Percentiles rank a stretch among this genome's conserved stretches.
Evolutionary conservation across 176 grass and related monocot genomes (phyloP).

Genomic region (Oropetium thomaeum): DNA sequence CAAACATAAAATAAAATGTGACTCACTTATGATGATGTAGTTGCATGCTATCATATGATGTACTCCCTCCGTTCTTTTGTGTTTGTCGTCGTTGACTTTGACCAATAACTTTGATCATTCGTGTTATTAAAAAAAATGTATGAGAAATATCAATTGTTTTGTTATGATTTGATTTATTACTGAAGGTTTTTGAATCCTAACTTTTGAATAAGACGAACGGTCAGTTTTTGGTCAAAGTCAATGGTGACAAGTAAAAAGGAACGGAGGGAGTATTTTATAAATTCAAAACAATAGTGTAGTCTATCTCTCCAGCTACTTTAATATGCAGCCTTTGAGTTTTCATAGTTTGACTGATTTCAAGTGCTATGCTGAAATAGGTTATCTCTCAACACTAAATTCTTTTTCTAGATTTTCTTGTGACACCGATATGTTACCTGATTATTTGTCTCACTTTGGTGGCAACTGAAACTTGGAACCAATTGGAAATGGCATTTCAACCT

Average conservation of each 20-base stretch:
- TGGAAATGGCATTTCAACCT: neutral
- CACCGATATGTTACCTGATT: neutral
- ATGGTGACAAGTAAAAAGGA: too few relatives aligned
- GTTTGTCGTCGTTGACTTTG: too few relatives aligned
- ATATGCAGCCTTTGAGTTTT: neutral
- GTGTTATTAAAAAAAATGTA: too few relatives aligned
- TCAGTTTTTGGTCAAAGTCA: too few relatives aligned
- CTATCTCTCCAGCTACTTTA: neutral
- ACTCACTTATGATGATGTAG: neutral
- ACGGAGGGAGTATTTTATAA: too few relatives aligned
- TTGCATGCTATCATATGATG: slow-evolving; percentile 14
- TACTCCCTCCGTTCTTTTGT: too few relatives aligned
- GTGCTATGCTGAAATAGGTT: neutral
- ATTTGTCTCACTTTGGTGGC: neutral
- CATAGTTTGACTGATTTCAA: neutral
- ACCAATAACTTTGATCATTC: too few relatives aligned
- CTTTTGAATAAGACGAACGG: too few relatives aligned
- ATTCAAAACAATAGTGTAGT: neutral
- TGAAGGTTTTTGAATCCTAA: too few relatives aligned
- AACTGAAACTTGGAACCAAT: neutral
- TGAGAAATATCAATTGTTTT: too few relatives aligned
- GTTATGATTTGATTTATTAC: too few relatives aligned
- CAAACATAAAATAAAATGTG: neutral
- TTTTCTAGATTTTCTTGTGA: neutral
- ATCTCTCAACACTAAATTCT: neutral